Evolutionary conservation across 148 eudicot genomes (phyloP).

Genomic region (Chenopodium suecicum): DNA sequence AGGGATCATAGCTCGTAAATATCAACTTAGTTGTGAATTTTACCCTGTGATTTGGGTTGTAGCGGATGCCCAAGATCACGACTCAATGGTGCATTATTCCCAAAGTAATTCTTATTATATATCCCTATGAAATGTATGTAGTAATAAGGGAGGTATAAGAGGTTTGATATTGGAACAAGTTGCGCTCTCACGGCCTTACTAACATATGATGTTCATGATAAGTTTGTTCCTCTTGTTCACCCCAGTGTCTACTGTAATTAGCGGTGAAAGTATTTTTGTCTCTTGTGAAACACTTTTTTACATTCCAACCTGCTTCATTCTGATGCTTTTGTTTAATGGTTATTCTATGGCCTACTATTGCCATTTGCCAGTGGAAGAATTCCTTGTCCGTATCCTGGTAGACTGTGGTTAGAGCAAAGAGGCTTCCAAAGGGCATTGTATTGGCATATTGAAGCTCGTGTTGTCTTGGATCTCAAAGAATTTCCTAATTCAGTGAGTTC

Average conservation of each 20-base stretch:
- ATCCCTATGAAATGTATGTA: neutral
- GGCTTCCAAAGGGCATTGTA: constrained; percentile 88
- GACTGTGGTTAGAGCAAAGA: constrained; percentile 96
- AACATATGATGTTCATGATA: neutral
- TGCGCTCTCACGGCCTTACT: too few relatives aligned
- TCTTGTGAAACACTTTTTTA: neutral
- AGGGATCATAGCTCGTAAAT: too few relatives aligned
- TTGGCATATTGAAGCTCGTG: constrained; percentile 99
- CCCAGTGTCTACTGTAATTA: neutral
- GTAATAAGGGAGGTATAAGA: neutral
- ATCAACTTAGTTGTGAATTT: neutral
- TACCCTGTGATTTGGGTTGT: neutral
- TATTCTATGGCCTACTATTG: constrained; percentile 13
- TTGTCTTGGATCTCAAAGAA: constrained; percentile 95
- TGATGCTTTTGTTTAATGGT: constrained; percentile 19
- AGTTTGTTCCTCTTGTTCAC: neutral
- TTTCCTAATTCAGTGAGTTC: constrained; percentile 58
- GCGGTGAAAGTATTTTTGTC: neutral
- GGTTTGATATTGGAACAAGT: neutral
- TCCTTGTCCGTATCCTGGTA: constrained; percentile 93
- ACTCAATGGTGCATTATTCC: neutral
- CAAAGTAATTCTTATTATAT: neutral
- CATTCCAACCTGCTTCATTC: neutral
- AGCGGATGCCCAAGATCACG: neutral
- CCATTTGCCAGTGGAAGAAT: constrained; percentile 66